Base-by-base conservation (phyloP, 2,329 filamentous ascomycete species). In the Cephalotrichum gorgonifer region DNA sequence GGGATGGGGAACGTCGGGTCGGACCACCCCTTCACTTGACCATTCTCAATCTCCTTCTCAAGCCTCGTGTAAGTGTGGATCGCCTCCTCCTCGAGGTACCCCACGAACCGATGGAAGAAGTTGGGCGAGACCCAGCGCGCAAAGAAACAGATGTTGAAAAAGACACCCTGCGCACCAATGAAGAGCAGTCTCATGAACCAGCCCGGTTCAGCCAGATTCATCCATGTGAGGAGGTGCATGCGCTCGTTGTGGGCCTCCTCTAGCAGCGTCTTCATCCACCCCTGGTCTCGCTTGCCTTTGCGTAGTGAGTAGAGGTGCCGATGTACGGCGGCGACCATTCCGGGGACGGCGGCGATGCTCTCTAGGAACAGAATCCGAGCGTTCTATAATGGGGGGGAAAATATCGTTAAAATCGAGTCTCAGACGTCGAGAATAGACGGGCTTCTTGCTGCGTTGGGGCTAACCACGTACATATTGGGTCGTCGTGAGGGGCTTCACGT, bases 271-370 rank as follows among this genome's bases (percentile, higher is more conserved):
- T 95, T 89, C 62, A 98, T 97, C 88, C 86, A 97, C 60, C 93
- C 93, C 58, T 97, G 95, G 64, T 97, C 91, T 50, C 91, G 75
- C 73, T 88, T 89, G 75, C 97, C 84, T 26, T 84, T 78, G 42
- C 91, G 76, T 59, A 97, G 76, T 55, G 84, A 90, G 61, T 85
- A 81, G 33, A 97, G 74, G 67, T 98, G 93, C 30, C 93, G 76
- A 15, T 97, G 73, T 86, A 95, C 96, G 22, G 89, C 93, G 0
- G 85, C 93, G 0, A 97, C 91, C 88, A 97, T 97, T 7, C 93
- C 93, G 0, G 93, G 93, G 0, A 97, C 93, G 30, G 89, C 93
- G 12, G 93, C 93, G 35, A 98, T 88, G 44, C 85, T 90, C 65
- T 98, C 93, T 30, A 98, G 76, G 65, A 98, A 98, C 56, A 98